A percentile compares a stretch with the other conserved stretches of the same genome.
These are phyloP conservation scores for Trichoderma cornu-damae DNA, from an alignment of 2,329 filamentous ascomycete genomes.

Conservation along the genomic window DNA sequence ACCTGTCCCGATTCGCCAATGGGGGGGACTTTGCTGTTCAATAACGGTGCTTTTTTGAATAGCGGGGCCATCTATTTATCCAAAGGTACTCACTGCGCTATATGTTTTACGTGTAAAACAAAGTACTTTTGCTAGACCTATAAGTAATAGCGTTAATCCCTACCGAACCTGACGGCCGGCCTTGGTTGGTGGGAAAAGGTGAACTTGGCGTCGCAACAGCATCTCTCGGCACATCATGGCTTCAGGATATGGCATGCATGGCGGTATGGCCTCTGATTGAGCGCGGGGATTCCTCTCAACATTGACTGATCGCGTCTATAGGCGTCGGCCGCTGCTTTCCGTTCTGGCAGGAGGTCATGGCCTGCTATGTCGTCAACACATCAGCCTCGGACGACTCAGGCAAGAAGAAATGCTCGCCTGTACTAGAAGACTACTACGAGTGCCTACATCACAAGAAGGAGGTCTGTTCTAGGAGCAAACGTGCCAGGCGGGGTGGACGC, in stretches of 20 bases:
- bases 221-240: constrained; percentile 52
- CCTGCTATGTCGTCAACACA: constrained; percentile 96
- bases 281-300: background rate
- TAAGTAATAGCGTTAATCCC: constrained; percentile 7
- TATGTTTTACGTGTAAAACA: rapidly evolving
- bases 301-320: constrained; percentile 32
- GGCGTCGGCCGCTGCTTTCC: constrained; percentile 82
- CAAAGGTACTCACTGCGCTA: background rate
- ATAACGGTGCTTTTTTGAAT: background rate
- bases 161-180: constrained; percentile 12
- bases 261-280: constrained; percentile 52
- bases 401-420: constrained; percentile 80
- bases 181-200: constrained; percentile 10
- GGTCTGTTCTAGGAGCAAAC: constrained; percentile 49
- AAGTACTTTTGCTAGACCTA: background rate
- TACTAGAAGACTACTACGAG: constrained; percentile 96
- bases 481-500: background rate
- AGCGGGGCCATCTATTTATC: background rate
- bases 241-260: constrained; percentile 76
- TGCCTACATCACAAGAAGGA: constrained; percentile 99
- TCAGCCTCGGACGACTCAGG: constrained; percentile 69
- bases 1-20: constrained; percentile 6
- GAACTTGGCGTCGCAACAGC: constrained; percentile 25
- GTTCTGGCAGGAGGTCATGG: constrained; percentile 99
- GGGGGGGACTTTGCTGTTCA: background rate